Evolutionary conservation across 169 alveolate genomes (phyloP).

Genomic region (Cardiosporidium cionae): DNA sequence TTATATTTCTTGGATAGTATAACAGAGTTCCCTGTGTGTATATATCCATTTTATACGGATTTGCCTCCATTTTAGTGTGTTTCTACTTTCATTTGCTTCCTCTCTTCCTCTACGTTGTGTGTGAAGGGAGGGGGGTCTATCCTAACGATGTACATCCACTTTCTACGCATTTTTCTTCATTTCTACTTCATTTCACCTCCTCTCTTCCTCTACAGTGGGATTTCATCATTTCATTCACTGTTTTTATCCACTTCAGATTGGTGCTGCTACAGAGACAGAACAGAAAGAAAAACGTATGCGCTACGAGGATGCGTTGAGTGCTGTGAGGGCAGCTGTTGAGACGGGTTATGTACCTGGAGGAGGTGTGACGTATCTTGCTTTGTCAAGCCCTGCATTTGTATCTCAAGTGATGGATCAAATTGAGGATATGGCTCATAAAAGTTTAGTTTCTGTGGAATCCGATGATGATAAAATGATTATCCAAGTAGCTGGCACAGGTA

Average conservation of each 20-base stretch:
- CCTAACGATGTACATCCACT: not conserved
- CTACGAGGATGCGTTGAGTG: slow-evolving; percentile 75
- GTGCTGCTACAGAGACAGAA: slow-evolving; percentile 78
- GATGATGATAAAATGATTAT: slow-evolving; percentile 20
- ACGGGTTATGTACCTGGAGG: slow-evolving; percentile 82
- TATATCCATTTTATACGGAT: too few species aligned
- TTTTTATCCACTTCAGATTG: slow-evolving; percentile 36
- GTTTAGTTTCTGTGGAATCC: slow-evolving; percentile 18
- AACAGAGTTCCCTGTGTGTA: too few species aligned
- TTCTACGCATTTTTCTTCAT: not conserved
- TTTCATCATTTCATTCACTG: not conserved
- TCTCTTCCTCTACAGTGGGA: not conserved
- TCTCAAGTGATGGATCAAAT: slow-evolving; percentile 48
- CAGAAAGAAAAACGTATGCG: slow-evolving; percentile 67
- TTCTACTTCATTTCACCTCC: not conserved
- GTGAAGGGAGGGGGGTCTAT: not conserved
- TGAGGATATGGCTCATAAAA: slow-evolving; percentile 50
- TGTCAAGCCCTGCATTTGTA: slow-evolving; percentile 53
- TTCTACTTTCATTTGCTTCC: too few species aligned
- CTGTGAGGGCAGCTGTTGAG: slow-evolving; percentile 76
- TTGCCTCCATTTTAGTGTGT: too few species aligned
- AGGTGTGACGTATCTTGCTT: slow-evolving; percentile 72
- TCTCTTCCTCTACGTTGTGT: too few species aligned
- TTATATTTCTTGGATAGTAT: too few species aligned
- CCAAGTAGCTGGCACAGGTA: too few species aligned